These are phyloP conservation scores for Powellomyces hirtus DNA, from an alignment of 192 early-diverging fungal species.

Conservation along the genomic window DNA sequence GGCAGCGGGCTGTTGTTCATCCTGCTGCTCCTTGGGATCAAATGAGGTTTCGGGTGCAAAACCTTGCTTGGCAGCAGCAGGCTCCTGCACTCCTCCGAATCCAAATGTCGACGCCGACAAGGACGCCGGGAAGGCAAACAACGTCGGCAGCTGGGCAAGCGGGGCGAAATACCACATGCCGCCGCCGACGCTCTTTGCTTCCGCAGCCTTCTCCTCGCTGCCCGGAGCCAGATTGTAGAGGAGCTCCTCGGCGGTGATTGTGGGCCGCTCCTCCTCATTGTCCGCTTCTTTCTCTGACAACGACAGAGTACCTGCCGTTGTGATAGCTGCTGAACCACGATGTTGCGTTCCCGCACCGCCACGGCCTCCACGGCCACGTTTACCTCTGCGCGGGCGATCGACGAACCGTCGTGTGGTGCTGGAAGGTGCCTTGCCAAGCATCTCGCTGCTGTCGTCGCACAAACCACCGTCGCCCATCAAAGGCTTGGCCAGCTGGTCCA, in stretches of 20 bases:
- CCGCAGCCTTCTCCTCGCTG: not conserved
- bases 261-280: not conserved
- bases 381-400: constrained; percentile 24
- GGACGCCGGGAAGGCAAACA: constrained; percentile 12
- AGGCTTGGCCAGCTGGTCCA: too few relatives aligned
- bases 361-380: constrained; percentile 21
- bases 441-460: too few relatives aligned
- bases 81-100: not conserved
- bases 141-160: constrained; percentile 7
- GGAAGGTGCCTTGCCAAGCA: too few relatives aligned
- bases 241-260: constrained; percentile 11
- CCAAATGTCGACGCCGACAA: constrained; percentile 8
- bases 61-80: not conserved
- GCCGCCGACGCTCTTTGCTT: not conserved
- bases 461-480: too few relatives aligned
- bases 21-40: not conserved
- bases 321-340: not conserved
- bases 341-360: constrained; percentile 16
- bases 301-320: not conserved
- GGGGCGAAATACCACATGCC: constrained; percentile 15
- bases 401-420: constrained; percentile 8
- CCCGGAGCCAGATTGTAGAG: constrained; percentile 1
- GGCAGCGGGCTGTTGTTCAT: not conserved
- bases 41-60: not conserved
- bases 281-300: not conserved